Evolutionary conservation across 495 filamentous ascomycete genomes (phyloP).

Genomic region (Neohortaea acidophila): DNA sequence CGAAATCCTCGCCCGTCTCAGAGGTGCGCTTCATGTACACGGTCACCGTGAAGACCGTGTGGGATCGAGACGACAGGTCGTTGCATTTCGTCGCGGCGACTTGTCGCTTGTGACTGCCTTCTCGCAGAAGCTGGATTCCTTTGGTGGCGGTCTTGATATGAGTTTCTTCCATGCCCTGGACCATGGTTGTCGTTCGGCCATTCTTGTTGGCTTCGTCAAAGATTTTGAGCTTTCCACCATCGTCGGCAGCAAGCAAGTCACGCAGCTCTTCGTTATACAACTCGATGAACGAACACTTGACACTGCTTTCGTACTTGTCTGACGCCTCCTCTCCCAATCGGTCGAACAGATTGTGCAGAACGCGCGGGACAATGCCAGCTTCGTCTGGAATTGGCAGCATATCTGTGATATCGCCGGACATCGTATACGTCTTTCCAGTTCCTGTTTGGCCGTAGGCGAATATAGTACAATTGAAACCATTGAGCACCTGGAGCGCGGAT

Average conservation of each 20-base stretch:
- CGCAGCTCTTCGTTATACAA: conserved; percentile 94
- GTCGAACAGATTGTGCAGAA: conserved; percentile 68
- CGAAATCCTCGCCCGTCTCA: conserved; percentile 75
- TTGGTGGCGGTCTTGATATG: conserved; percentile 73
- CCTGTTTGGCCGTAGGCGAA: conserved; percentile 98
- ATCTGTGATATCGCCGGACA: conserved; percentile 93
- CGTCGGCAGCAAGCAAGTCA: conserved; percentile 69
- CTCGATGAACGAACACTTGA: conserved; percentile 98
- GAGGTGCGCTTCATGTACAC: conserved; percentile 66
- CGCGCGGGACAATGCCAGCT: conserved; percentile 87
- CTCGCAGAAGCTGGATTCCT: conserved; percentile 75
- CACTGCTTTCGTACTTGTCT: conserved; percentile 69
- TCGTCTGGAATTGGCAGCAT: conserved; percentile 71
- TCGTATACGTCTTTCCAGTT: conserved; percentile 97
- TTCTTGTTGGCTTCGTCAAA: conserved; percentile 81
- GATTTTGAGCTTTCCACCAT: conserved; percentile 78
- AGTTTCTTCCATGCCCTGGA: conserved; percentile 94
- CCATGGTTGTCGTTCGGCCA: conserved; percentile 60
- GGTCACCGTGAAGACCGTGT: conserved; percentile 92
- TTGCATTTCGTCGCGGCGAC: conserved; percentile 98
- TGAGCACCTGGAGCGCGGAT: conserved; percentile 53
- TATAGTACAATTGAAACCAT: conserved; percentile 96
- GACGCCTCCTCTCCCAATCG: conserved; percentile 57
- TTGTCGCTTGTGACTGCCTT: conserved; percentile 82
- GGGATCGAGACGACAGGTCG: conserved; percentile 86